Evolutionary conservation across 2,329 filamentous ascomycete genomes (phyloP).

Genomic region (Pestalotiopsis sp.): DNA sequence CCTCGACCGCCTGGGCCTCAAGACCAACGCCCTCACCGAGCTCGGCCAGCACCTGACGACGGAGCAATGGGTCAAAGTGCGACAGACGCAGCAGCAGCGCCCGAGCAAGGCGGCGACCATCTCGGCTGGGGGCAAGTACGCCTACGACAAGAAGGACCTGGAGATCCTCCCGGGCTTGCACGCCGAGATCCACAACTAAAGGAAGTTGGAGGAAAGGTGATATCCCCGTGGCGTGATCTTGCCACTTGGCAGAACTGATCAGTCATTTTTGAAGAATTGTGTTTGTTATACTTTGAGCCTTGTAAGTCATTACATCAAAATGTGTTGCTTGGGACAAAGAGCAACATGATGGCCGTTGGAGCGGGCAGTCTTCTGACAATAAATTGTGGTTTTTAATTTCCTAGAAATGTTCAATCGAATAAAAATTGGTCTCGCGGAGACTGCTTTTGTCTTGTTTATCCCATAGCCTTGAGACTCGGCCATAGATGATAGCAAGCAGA

Average conservation of each 20-base stretch:
- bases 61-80: conserved; percentile 41
- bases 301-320: neutral
- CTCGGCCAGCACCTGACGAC: conserved; percentile 41
- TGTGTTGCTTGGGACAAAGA: neutral
- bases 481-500: too few species aligned
- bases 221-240: too few species aligned
- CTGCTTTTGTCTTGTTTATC: too few species aligned
- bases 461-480: too few species aligned
- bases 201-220: too few species aligned
- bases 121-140: conserved; percentile 38
- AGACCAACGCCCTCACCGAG: conserved; percentile 39
- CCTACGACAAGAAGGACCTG: conserved; percentile 36
- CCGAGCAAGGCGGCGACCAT: conserved; percentile 35
- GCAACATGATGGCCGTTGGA: neutral
- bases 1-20: conserved; percentile 37
- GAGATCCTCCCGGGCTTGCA: conserved; percentile 43
- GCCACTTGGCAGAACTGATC: too few species aligned
- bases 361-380: neutral
- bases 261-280: too few species aligned
- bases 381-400: neutral
- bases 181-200: conserved; percentile 39
- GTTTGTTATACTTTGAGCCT: too few species aligned
- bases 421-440: too few species aligned
- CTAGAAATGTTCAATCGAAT: too few species aligned
- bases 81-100: conserved; percentile 45